These are phyloP conservation scores for Scytalidium sp. DNA, from an alignment of 2,329 filamentous ascomycete genomes.

Conservation along the genomic window DNA sequence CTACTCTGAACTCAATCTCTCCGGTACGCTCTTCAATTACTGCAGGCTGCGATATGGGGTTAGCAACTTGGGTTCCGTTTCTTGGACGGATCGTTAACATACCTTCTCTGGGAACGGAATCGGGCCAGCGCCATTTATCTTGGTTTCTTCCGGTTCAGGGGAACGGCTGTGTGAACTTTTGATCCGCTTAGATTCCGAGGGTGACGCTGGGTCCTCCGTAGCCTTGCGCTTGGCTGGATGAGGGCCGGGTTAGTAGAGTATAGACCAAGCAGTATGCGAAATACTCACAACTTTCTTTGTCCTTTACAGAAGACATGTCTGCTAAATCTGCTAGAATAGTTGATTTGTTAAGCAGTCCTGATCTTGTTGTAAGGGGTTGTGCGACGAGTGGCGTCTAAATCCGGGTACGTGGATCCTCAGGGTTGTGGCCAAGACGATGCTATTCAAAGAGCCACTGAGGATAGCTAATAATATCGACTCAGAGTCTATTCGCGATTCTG, in stretches of 20 bases:
- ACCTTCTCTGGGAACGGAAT: slow-evolving; percentile 91
- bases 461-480: background rate
- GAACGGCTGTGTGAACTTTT: slow-evolving; percentile 47
- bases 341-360: background rate
- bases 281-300: slow-evolving; percentile 34
- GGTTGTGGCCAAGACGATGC: background rate
- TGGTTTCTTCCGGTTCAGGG: slow-evolving; percentile 38
- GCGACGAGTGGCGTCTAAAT: slow-evolving; percentile 32
- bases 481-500: background rate
- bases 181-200: slow-evolving; percentile 61
- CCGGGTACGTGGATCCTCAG: background rate
- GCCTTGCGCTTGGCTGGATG: slow-evolving; percentile 65
- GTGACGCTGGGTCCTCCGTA: slow-evolving; percentile 59
- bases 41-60: slow-evolving; percentile 57
- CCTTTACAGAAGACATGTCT: slow-evolving; percentile 22
- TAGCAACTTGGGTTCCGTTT: slow-evolving; percentile 18
- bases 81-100: slow-evolving; percentile 13
- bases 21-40: slow-evolving; percentile 91
- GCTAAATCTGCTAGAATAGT: background rate
- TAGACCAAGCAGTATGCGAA: background rate
- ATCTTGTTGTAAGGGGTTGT: slow-evolving; percentile 10
- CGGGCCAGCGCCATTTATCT: slow-evolving; percentile 47
- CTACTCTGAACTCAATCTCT: slow-evolving; percentile 94
- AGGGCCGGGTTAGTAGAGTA: background rate
- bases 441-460: background rate